These are phyloP conservation scores for Cenococcum geophilum DNA, from an alignment of 495 filamentous ascomycete genomes.

Conservation along the genomic window DNA sequence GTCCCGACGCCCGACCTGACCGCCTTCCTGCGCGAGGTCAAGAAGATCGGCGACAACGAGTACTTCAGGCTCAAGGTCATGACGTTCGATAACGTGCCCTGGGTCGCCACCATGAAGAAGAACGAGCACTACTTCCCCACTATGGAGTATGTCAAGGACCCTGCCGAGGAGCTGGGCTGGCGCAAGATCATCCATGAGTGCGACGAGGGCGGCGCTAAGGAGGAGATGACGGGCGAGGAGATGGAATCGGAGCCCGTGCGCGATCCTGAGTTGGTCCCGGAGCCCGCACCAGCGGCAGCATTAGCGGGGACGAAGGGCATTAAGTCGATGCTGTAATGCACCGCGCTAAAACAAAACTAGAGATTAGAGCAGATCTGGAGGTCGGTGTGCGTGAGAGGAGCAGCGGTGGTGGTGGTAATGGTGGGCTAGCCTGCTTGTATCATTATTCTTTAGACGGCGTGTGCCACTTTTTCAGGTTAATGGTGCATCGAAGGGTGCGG, in stretches of 20 bases:
- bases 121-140: slow-evolving; percentile 82
- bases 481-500: neutral
- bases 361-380: no score
- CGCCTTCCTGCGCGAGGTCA: slow-evolving; percentile 68
- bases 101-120: slow-evolving; percentile 99
- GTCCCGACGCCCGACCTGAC: slow-evolving; percentile 73
- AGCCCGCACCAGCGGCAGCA: neutral
- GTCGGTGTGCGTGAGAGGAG: no score
- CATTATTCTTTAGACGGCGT: neutral
- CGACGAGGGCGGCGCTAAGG: slow-evolving; percentile 24
- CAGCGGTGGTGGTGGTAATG: neutral
- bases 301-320: neutral
- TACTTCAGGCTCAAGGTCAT: slow-evolving; percentile 93
- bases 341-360: no score
- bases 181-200: slow-evolving; percentile 30
- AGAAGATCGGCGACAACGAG: slow-evolving; percentile 88
- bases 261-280: neutral
- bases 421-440: neutral
- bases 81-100: slow-evolving; percentile 96
- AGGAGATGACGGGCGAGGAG: slow-evolving; percentile 19
- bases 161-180: slow-evolving; percentile 29
- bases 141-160: slow-evolving; percentile 41
- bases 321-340: neutral
- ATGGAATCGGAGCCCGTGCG: slow-evolving; percentile 13
- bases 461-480: neutral